Evolutionary conservation across 768 basidiomycete species (phyloP).

Genomic region (Rhodotorula babjevae): DNA sequence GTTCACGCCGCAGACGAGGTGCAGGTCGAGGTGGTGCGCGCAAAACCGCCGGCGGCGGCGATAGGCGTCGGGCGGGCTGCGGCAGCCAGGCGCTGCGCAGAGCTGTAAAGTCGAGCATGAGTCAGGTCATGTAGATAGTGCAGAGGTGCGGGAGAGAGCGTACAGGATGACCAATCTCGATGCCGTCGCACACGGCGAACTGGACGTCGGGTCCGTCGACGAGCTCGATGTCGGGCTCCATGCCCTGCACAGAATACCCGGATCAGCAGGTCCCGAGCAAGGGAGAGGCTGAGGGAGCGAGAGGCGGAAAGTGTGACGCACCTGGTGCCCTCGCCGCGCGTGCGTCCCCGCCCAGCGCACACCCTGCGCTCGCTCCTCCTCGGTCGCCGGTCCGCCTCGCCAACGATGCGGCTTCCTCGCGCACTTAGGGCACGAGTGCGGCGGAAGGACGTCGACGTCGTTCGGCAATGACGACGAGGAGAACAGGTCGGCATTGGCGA

Average conservation of each 20-base stretch:
- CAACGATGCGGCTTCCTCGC: conserved; percentile 3
- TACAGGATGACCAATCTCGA: conserved; percentile 20
- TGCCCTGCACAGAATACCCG: background rate
- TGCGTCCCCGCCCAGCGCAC: conserved; percentile 7
- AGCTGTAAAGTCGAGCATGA: conserved; percentile 10
- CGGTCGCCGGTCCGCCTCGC: background rate
- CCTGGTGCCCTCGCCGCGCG: background rate
- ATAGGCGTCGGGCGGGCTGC: conserved; percentile 13
- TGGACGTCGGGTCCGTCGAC: background rate
- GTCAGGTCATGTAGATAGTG: too few species aligned
- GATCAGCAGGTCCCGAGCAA: background rate
- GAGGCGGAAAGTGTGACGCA: background rate
- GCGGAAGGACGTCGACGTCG: background rate
- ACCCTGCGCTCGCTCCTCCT: background rate
- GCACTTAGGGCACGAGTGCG: conserved; percentile 3
- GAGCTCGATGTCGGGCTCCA: background rate
- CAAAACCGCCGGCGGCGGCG: conserved; percentile 18
- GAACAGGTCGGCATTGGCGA: conserved; percentile 12
- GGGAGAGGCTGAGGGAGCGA: background rate
- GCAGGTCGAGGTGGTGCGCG: background rate
- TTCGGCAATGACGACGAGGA: background rate
- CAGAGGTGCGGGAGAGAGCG: too few species aligned
- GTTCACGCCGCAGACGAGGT: conserved; percentile 16
- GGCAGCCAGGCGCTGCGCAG: conserved; percentile 24
- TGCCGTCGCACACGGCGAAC: conserved; percentile 28